Evolutionary conservation across 176 grass and related monocot species (phyloP).

Genomic region (Rhynchospora pubera): DNA sequence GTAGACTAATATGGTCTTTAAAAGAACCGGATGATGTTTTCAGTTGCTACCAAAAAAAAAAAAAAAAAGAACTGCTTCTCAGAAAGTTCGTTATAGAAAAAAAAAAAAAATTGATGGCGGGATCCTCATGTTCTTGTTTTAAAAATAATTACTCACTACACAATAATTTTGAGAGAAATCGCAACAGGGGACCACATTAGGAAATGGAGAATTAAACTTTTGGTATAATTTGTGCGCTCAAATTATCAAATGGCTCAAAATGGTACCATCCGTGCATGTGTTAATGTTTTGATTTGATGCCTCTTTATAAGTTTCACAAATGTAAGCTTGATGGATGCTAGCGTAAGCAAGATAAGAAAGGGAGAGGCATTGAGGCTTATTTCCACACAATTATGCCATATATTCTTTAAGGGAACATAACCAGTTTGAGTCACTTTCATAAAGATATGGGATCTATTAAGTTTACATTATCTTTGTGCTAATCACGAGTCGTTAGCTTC

Average conservation of each 20-base stretch:
- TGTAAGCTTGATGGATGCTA: neutral
- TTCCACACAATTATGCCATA: conserved; percentile 1
- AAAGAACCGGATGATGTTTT: neutral
- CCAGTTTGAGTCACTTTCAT: conserved; percentile 19
- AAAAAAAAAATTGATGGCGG: neutral
- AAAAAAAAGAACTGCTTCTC: too few relatives aligned
- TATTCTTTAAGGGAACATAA: conserved; percentile 17
- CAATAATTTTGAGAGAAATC: too few relatives aligned
- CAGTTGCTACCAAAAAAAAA: neutral
- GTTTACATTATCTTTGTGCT: conserved; percentile 12
- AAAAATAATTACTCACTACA: neutral
- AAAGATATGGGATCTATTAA: conserved; percentile 11
- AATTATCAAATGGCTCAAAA: neutral
- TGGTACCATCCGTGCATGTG: neutral
- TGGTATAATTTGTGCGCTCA: neutral
- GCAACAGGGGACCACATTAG: too few relatives aligned
- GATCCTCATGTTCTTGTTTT: neutral
- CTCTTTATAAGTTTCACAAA: neutral
- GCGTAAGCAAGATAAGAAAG: conserved; percentile 18
- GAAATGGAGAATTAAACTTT: too few relatives aligned
- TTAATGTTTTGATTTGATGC: neutral
- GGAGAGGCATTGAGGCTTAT: conserved; percentile 11
- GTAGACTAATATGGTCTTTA: too few relatives aligned
- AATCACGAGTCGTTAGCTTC: neutral
- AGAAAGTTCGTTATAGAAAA: neutral